These are phyloP conservation scores for Hydnum rufescens DNA, from an alignment of 768 basidiomycete species.

Conservation along the genomic window DNA sequence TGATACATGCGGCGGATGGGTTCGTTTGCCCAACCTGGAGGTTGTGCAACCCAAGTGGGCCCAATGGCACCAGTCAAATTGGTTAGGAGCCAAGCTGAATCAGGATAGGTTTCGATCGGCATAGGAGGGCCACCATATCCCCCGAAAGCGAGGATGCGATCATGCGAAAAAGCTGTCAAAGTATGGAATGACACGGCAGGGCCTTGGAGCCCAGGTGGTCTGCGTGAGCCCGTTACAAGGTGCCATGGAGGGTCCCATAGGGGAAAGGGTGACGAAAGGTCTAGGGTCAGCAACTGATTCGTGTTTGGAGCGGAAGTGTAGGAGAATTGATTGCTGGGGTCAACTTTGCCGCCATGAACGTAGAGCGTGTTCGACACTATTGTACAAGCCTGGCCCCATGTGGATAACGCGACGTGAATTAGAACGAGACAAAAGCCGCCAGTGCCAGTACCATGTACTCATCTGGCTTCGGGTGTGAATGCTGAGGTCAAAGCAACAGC, in stretches of 20 bases:
- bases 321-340: conserved; percentile 42
- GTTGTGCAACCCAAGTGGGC: conserved; percentile 30
- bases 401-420: too few species aligned
- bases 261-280: conserved; percentile 39
- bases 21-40: conserved; percentile 37
- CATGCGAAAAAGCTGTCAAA: conserved; percentile 40
- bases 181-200: conserved; percentile 67
- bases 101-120: conserved; percentile 29
- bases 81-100: conserved; percentile 41
- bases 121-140: conserved; percentile 43
- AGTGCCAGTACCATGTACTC: background rate
- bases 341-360: conserved; percentile 67
- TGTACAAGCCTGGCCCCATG: conserved; percentile 69
- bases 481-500: background rate
- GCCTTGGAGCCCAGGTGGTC: conserved; percentile 27
- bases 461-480: background rate
- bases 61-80: conserved; percentile 9
- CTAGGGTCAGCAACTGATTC: conserved; percentile 50
- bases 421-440: background rate
- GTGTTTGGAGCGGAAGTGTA: conserved; percentile 58
- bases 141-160: conserved; percentile 46
- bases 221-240: conserved; percentile 29
- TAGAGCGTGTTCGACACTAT: conserved; percentile 39
- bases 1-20: conserved; percentile 66
- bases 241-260: conserved; percentile 49